These are phyloP conservation scores for Phytophthora uliginosa DNA, from an alignment of 352 stramenopile species.

Conservation along the genomic window DNA sequence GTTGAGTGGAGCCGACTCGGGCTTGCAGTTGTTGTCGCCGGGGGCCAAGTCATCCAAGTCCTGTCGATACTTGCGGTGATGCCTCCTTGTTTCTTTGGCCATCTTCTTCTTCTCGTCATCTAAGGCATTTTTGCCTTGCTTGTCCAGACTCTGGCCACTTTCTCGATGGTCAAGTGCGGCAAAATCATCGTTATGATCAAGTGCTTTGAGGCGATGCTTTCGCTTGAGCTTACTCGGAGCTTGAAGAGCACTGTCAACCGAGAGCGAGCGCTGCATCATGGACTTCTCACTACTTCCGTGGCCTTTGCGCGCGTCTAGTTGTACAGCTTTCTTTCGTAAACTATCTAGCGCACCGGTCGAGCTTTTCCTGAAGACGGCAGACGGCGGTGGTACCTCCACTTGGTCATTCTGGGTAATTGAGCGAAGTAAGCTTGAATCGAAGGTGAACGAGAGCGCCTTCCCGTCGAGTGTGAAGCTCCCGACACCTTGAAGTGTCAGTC, in stretches of 20 bases:
- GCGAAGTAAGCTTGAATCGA: conserved; percentile 49
- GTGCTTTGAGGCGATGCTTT: conserved; percentile 10
- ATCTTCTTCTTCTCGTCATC: conserved; percentile 2
- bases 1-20: conserved; percentile 3
- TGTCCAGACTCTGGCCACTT: background rate
- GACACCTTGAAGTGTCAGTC: conserved; percentile 42
- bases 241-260: conserved; percentile 23
- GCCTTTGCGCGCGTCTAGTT: conserved; percentile 1
- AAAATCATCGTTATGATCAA: conserved; percentile 2
- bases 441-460: conserved; percentile 54
- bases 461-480: conserved; percentile 58
- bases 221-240: background rate
- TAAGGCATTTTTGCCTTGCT: background rate
- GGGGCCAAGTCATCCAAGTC: background rate
- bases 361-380: conserved; percentile 21
- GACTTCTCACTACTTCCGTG: background rate
- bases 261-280: conserved; percentile 28
- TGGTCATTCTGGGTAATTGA: conserved; percentile 17
- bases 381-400: conserved; percentile 17
- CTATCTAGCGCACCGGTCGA: background rate
- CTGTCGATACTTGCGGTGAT: conserved; percentile 10
- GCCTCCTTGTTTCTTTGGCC: conserved; percentile 11
- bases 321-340: conserved; percentile 19
- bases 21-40: conserved; percentile 9
- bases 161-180: background rate